Evolutionary conservation across 106 monocot species (phyloP).

Genomic region (Allium fistulosum): DNA sequence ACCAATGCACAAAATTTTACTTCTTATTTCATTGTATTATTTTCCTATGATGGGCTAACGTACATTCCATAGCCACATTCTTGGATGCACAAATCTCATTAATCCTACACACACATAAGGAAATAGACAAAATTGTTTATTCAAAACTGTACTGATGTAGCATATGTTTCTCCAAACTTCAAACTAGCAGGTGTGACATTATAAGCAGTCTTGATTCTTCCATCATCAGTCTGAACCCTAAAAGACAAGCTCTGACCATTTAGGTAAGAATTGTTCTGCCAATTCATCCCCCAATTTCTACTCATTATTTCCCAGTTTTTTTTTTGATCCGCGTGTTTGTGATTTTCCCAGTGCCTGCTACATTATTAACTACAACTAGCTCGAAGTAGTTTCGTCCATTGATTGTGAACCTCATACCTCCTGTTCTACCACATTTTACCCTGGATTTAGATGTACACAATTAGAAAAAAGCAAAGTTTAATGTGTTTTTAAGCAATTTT

Average conservation of each 20-base stretch:
- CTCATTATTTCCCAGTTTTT: conserved; percentile 37
- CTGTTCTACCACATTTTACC: conserved; percentile 35
- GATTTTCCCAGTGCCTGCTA: conserved; percentile 42
- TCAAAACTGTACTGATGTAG: conserved; percentile 22
- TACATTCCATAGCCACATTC: neutral
- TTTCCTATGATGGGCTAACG: neutral
- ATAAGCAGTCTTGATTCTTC: conserved; percentile 14
- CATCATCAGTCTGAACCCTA: conserved; percentile 45
- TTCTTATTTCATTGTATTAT: neutral
- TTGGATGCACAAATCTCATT: neutral
- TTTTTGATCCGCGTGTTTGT: conserved; percentile 32
- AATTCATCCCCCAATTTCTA: conserved; percentile 71
- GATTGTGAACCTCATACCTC: conserved; percentile 52
- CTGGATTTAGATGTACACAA: conserved; percentile 4
- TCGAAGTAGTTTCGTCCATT: conserved; percentile 58
- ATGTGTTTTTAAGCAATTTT: too few relatives aligned
- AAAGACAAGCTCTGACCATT: conserved; percentile 51
- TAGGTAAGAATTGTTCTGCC: conserved; percentile 41
- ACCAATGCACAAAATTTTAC: neutral
- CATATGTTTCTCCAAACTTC: conserved; percentile 51
- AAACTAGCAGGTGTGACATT: conserved; percentile 44
- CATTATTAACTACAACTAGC: conserved; percentile 40
- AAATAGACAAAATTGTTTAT: too few relatives aligned
- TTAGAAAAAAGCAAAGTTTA: too few relatives aligned
- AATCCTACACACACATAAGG: neutral